Conservation (phyloP, 495 filamentous ascomycete species). For the Friedmanniomyces simplex region DNA sequence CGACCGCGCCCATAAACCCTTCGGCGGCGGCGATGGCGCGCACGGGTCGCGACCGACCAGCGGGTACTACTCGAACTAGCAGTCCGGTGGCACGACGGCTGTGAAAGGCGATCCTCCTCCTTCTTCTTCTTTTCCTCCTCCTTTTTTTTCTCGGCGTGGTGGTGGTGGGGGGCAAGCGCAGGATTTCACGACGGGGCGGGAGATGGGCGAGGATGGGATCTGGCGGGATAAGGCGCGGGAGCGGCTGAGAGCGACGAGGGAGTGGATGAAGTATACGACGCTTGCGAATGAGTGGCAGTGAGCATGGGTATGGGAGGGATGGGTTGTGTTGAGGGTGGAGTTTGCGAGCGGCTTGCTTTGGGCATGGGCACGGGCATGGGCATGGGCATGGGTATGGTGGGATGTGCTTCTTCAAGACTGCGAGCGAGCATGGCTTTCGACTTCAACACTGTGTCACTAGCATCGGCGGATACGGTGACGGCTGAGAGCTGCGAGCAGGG, state of each 20-base stretch:
- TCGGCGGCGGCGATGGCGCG: background rate
- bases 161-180: background rate
- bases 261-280: background rate
- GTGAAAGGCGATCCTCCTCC: background rate
- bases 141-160: background rate
- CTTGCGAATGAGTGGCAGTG: background rate
- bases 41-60: background rate
- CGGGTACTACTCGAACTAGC: constrained; percentile 10
- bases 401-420: too few species aligned
- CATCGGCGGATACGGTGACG: background rate
- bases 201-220: background rate
- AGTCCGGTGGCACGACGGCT: background rate
- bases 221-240: constrained; percentile 6
- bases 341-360: background rate
- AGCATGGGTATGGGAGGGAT: background rate
- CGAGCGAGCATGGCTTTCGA: too few species aligned
- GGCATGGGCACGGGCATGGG: too few species aligned
- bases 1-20: background rate
- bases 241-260: background rate
- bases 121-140: background rate
- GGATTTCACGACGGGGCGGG: background rate
- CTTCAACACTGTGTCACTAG: too few species aligned
- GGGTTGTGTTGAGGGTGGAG: background rate
- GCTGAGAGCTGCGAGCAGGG: too few species aligned
- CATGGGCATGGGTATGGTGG: too few species aligned